Evolutionary conservation across 2,329 filamentous ascomycete species (phyloP).

Genomic region (Epichloe typhina): DNA sequence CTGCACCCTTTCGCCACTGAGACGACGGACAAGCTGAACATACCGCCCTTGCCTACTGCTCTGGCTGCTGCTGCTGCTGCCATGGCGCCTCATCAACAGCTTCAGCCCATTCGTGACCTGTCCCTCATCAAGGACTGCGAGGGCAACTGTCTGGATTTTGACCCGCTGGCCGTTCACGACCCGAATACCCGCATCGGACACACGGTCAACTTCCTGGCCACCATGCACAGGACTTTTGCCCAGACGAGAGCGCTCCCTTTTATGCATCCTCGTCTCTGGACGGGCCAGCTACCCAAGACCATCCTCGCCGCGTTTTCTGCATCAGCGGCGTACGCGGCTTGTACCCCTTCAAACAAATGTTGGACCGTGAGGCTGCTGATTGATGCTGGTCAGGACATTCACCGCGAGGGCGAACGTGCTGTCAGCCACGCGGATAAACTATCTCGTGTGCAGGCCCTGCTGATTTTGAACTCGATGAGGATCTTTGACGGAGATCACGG

Average conservation of each 20-base stretch:
- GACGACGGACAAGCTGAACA: constrained; percentile 16
- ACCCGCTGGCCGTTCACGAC: constrained; percentile 23
- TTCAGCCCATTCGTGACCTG: constrained; percentile 18
- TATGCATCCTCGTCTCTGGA: constrained; percentile 30
- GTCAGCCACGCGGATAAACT: constrained; percentile 24
- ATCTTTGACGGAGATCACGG: constrained; percentile 30
- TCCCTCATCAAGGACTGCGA: constrained; percentile 13
- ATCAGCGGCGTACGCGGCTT: constrained; percentile 24
- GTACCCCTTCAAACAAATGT: constrained; percentile 23
- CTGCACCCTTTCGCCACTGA: constrained; percentile 10
- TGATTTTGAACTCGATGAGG: constrained; percentile 28
- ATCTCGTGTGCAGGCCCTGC: constrained; percentile 29
- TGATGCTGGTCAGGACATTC: constrained; percentile 24
- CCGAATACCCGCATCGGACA: constrained; percentile 22
- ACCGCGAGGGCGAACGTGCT: constrained; percentile 20
- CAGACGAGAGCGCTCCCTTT: constrained; percentile 25
- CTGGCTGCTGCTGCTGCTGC: background rate
- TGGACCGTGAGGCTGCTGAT: constrained; percentile 27
- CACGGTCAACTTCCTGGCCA: constrained; percentile 19
- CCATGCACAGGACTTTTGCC: constrained; percentile 22
- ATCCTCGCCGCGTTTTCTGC: constrained; percentile 28
- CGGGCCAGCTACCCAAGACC: constrained; percentile 23
- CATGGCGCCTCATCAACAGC: constrained; percentile 6
- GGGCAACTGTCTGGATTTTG: constrained; percentile 12
- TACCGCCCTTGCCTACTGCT: constrained; percentile 15